A percentile compares a stretch with the other conserved stretches of the same genome.
phyloP scores from a whole-genome alignment of 106 monocot species.

The Allium fistulosum region DNA sequence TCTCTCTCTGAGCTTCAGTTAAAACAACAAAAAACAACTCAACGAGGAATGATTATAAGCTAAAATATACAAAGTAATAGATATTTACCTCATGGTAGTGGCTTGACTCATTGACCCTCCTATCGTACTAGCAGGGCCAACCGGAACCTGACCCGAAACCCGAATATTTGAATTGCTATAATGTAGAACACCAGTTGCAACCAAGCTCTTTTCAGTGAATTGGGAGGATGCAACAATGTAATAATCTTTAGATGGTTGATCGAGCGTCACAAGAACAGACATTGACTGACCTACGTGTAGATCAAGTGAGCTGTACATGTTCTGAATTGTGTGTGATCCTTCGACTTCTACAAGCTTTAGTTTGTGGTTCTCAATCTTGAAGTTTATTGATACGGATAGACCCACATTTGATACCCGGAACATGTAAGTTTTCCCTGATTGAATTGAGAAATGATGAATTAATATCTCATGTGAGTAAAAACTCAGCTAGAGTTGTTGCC shows the following conservation, averaged over 20 bases:
- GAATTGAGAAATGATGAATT: too few species aligned
- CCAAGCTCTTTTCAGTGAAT: constrained; percentile 30
- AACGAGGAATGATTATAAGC: too few species aligned
- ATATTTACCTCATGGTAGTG: constrained; percentile 47
- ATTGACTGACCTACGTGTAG: constrained; percentile 77
- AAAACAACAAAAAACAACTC: too few species aligned
- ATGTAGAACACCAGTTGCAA: constrained; percentile 47
- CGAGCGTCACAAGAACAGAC: constrained; percentile 59
- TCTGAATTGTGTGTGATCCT: constrained; percentile 75
- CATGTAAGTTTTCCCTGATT: constrained; percentile 73
- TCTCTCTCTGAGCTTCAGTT: not conserved
- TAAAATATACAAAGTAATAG: not conserved
- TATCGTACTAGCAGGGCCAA: constrained; percentile 13
- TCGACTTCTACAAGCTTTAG: constrained; percentile 76
- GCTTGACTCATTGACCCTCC: constrained; percentile 77
- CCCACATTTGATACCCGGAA: constrained; percentile 88
- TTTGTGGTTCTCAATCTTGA: constrained; percentile 76
- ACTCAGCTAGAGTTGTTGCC: too few species aligned
- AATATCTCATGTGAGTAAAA: too few species aligned
- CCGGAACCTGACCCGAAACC: constrained; percentile 49
- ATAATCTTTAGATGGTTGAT: constrained; percentile 67
- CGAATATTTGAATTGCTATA: constrained; percentile 54
- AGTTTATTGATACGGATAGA: constrained; percentile 61
- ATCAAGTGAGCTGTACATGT: constrained; percentile 72
- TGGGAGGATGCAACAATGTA: constrained; percentile 70